These are phyloP conservation scores for Ogataea parapolymorpha DNA, from an alignment of 805 yeast species.

Conservation along the genomic window DNA sequence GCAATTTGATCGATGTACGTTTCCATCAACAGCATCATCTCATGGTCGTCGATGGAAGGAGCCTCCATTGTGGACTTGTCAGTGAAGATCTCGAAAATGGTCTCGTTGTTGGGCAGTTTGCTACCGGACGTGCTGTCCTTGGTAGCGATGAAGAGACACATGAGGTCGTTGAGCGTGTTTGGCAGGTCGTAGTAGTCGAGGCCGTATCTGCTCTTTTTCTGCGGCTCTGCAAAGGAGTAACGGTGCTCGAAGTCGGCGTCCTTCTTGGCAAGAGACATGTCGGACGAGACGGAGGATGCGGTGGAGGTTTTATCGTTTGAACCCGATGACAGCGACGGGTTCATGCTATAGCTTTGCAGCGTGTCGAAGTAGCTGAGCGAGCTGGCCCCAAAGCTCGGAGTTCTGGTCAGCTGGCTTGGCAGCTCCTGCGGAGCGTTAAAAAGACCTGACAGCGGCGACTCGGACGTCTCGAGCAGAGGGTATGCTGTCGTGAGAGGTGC, in stretches of 20 bases:
- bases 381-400: conserved; percentile 15
- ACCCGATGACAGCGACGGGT: neutral
- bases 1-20: conserved; percentile 38
- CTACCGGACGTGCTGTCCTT: conserved; percentile 16
- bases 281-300: conserved; percentile 21
- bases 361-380: conserved; percentile 4
- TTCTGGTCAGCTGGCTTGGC: conserved; percentile 10
- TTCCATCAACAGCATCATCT: conserved; percentile 31
- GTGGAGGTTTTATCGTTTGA: conserved; percentile 8
- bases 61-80: conserved; percentile 23
- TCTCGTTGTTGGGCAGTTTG: conserved; percentile 25
- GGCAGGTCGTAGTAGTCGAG: conserved; percentile 31
- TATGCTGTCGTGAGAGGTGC: conserved; percentile 5
- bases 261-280: conserved; percentile 19
- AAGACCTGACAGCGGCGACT: conserved; percentile 23
- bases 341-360: conserved; percentile 4
- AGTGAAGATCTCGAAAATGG: conserved; percentile 26
- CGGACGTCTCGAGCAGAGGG: conserved; percentile 16
- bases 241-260: conserved; percentile 25
- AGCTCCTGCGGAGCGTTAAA: conserved; percentile 21
- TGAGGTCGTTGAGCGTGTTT: conserved; percentile 37
- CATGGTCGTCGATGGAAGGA: conserved; percentile 31
- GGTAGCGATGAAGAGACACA: conserved; percentile 37
- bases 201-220: conserved; percentile 2
- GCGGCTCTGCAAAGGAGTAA: conserved; percentile 18